Base-by-base conservation (phyloP, 768 basidiomycete genomes). In the Saitozyma sp. region DNA sequence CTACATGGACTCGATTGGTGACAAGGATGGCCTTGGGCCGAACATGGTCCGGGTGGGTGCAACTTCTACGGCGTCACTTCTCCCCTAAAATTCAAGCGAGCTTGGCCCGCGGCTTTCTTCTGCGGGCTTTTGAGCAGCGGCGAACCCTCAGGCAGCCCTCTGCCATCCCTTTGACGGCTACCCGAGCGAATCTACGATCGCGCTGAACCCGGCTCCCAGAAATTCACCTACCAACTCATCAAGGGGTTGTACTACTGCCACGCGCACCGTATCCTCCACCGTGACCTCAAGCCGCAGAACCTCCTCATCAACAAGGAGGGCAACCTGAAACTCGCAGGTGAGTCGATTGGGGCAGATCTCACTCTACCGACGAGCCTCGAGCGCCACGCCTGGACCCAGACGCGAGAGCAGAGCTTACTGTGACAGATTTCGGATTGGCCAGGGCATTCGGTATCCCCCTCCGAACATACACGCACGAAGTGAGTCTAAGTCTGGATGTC, bases 401-500 rank as follows among this genome's bases (percentile, higher is more conserved):
- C 29, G 29, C 29, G 29, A 10, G 9, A 53, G 41, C 52, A 43
- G 9, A 9, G 61, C 50, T 61, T 17, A 50, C 45, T 20, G n/a
- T 13, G 51, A 5, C 43, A 75, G 95, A 97, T 81, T 97, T 98
- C 74, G 95, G 95, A 48, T 84, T 98, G 50, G 94, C 95, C 2
- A 84, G 95, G 63, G 95, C 95, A 10, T 99, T 99, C 78, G 96
- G 96, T 62, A 97, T 99, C 70, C 96, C 96, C 48, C 88, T 99
- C 84, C 84, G 96, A 70, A 96, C 95, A n/a, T 99, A 98, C 79
- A 99, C 95, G 14, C 96, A 98, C 76, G 96, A 99, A 85, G 95
- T 92, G 63, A 63, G 83, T 39, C 46, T 4, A 38, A 40, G 37
- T 50, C 42, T 46, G n/a, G 45, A 46, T 46, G n/a, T 11, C 45